Percentiles rank a stretch among this genome's conserved stretches.
phyloP scores from a whole-genome alignment of 1,284 basidiomycete species.

The Sphaerobolus stellatus region DNA sequence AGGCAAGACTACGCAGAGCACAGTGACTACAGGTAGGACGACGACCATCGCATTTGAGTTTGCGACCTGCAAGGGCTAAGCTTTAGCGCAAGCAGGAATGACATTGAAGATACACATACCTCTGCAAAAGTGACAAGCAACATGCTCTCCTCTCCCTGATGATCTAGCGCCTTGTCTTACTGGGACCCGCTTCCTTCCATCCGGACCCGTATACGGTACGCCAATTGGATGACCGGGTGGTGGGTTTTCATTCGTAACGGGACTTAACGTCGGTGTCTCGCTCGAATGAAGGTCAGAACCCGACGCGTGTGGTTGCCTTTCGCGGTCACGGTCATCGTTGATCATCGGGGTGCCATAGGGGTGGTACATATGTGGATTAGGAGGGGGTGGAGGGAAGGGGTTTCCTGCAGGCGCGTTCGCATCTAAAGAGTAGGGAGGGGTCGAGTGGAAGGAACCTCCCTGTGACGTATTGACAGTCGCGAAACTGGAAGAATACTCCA shows the following conservation, averaged over 20 bases:
- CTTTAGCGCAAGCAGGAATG: not conserved
- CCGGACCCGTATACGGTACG: not conserved
- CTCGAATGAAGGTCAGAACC: not conserved
- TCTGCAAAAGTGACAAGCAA: slow-evolving; percentile 15
- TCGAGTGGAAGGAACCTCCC: not conserved
- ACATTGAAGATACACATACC: slow-evolving; percentile 1
- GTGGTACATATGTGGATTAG: not conserved
- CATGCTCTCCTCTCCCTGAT: slow-evolving; percentile 8
- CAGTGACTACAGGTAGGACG: slow-evolving; percentile 39
- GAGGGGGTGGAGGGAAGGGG: slow-evolving; percentile 2
- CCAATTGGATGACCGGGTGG: not conserved
- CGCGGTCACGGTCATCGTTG: not conserved
- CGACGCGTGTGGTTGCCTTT: not conserved
- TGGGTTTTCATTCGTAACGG: no score
- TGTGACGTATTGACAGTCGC: slow-evolving; percentile 3
- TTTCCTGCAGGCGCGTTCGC: slow-evolving; percentile 10
- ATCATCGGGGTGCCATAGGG: not conserved
- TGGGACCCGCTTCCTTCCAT: not conserved
- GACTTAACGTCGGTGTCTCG: not conserved
- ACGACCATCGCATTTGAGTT: slow-evolving; percentile 33
- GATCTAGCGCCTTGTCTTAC: not conserved
- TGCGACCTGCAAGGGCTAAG: slow-evolving; percentile 7
- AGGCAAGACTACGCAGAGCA: slow-evolving; percentile 29
- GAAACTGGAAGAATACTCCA: slow-evolving; percentile 4
- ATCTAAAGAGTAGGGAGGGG: not conserved